Base-by-base conservation (phyloP, 257 asterid species). In the Cordia subcordata region DNA sequence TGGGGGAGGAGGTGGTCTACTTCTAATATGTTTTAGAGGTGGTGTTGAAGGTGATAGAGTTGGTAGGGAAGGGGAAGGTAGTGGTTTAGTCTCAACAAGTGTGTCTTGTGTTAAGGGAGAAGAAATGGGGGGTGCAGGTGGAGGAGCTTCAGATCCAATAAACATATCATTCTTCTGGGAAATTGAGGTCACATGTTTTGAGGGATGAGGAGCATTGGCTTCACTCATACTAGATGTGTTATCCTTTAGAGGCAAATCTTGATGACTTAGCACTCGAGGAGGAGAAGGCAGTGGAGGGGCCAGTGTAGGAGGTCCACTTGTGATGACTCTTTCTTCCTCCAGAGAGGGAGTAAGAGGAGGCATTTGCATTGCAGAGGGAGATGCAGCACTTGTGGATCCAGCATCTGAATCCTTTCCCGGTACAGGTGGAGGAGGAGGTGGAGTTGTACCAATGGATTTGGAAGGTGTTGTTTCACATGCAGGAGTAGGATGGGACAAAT, bases 361-460 rank as follows among this genome's bases (percentile, higher is more conserved):
- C 37, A 50, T 20, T 32, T 63, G 56, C 57, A 64, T 57, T 61
- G 63, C 54, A 49, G 68, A 66, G n/a, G n/a, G n/a, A 51, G 71
- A 64, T 53, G 47, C 46, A 71, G 72, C 52, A 13, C 13, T 67
- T 59, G 55, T 74, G 51, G 49, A 69, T 55, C 56, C 54, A 64
- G 61, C 10, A 62, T 32, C 66, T 72, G 73, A 70, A 70, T 68
- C 75, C 64, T 76, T 72, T 62, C 70, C 62, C 54, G 79, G 67
- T 64, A 17, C 73, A 57, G 68, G 47, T 42, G 47, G 67, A 66
- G 63, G 58, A 21, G 57, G 18, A 60, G 72, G 66, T 56, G 80
- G 66, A 60, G 73, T 58, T 63, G 73, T 64, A 70, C 63, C 61
- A 62, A 66, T 22, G 40, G 68, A 58, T 64, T 70, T 58, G 5